These are phyloP conservation scores for Pythium graminicola DNA, from an alignment of 352 stramenopile species.

Conservation along the genomic window DNA sequence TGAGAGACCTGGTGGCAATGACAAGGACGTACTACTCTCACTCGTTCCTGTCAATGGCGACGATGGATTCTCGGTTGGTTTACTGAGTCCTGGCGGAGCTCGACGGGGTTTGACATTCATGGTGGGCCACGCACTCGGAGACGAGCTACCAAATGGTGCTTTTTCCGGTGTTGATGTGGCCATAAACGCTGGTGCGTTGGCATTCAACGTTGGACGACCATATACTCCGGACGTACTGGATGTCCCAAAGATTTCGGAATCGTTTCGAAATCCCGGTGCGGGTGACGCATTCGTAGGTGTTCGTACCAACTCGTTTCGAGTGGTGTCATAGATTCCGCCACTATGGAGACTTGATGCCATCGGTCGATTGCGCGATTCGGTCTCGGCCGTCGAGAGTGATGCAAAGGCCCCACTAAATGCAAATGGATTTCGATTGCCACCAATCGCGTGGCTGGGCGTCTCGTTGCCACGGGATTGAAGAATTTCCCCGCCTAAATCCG, in stretches of 20 bases:
- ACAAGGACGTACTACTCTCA: not conserved
- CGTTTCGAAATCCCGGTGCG: slow-evolving; percentile 8
- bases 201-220: slow-evolving; percentile 14
- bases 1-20: slow-evolving; percentile 9
- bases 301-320: not conserved
- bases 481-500: slow-evolving; percentile 54
- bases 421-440: slow-evolving; percentile 23
- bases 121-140: slow-evolving; percentile 16
- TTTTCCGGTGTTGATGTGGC: slow-evolving; percentile 11
- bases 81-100: slow-evolving; percentile 40
- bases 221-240: slow-evolving; percentile 4
- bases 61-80: slow-evolving; percentile 2
- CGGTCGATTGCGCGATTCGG: not conserved
- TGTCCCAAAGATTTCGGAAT: slow-evolving; percentile 15
- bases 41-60: not conserved
- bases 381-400: slow-evolving; percentile 10
- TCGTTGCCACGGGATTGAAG: slow-evolving; percentile 28
- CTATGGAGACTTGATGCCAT: not conserved
- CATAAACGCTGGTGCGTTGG: slow-evolving; percentile 21
- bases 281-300: slow-evolving; percentile 3
- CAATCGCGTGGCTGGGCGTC: slow-evolving; percentile 12
- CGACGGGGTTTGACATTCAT: slow-evolving; percentile 31
- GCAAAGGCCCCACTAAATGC: slow-evolving; percentile 31
- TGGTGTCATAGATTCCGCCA: not conserved
- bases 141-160: slow-evolving; percentile 13